Percentiles rank a stretch among this genome's conserved stretches.
Evolutionary conservation across 352 stramenopile genomes (phyloP).

Genomic region (Phytophthora megakarya): DNA sequence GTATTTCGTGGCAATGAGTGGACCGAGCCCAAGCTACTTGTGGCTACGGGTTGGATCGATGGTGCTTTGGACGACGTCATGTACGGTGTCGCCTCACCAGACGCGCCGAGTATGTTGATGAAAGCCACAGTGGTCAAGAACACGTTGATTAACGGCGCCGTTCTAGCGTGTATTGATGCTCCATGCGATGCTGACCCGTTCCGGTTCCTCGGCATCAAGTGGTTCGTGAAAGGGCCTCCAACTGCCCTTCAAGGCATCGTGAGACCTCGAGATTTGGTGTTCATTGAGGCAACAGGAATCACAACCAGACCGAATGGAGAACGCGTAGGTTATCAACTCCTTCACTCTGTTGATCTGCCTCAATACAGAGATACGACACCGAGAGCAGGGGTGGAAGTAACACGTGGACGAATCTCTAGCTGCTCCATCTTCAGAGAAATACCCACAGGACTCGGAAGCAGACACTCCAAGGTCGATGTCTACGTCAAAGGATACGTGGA

Average conservation of each 20-base stretch:
- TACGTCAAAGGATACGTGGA: conserved; percentile 50
- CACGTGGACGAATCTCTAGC: conserved; percentile 36
- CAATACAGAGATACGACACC: conserved; percentile 24
- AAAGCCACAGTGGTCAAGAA: conserved; percentile 45
- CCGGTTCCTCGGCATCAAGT: conserved; percentile 42
- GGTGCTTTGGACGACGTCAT: conserved; percentile 63
- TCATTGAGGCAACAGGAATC: conserved; percentile 44
- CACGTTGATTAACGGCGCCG: conserved; percentile 35
- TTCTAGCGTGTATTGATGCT: conserved; percentile 35
- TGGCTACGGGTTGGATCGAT: conserved; percentile 46
- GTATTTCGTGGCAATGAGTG: conserved; percentile 34
- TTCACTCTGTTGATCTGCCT: conserved; percentile 40
- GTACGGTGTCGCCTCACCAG: conserved; percentile 59
- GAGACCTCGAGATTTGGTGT: conserved; percentile 35
- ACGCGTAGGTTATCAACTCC: conserved; percentile 39
- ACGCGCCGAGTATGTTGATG: conserved; percentile 54
- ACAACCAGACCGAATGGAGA: conserved; percentile 29
- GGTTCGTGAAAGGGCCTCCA: conserved; percentile 34
- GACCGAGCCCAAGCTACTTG: conserved; percentile 43
- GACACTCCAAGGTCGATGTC: conserved; percentile 38
- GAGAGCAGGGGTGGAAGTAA: conserved; percentile 30
- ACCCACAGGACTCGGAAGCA: conserved; percentile 19
- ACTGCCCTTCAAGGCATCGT: conserved; percentile 34
- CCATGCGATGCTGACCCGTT: conserved; percentile 39
- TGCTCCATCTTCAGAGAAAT: conserved; percentile 41